Evolutionary conservation across 768 basidiomycete species (phyloP), one percentile per base, ranked within the genome.

Genomic region (Daedaleopsis sinensis): DNA sequence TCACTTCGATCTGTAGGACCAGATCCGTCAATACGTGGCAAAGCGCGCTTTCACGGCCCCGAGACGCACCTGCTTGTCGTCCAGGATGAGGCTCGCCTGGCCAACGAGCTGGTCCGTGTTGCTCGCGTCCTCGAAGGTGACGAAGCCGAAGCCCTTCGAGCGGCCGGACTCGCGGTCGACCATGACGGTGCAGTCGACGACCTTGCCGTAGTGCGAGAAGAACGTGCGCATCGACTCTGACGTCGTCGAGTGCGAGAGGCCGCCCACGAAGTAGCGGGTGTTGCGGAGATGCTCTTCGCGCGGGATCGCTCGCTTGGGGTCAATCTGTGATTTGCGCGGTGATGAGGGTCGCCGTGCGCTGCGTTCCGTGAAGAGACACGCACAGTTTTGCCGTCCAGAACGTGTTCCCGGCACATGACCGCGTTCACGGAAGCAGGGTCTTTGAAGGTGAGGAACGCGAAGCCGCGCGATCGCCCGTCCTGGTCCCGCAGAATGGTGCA

Each of bases 401-500:
- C 84, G 73, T 98, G 96, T 72, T 95, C 93, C 65, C 91, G 85
- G 19, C 90, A 88, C 91, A 98, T 93, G 52, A 98, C 96, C 13
- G 89, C 87, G 73, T 94, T 95, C 58, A 98, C 96, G 63, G 91
- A 90, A 11, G 90, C 85, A 3, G 93, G 87, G 48, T 96, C 91
- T 39, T 91, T 89, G 74, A 98, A 98, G 1, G 96, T 98, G 72
- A 98, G 77, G 78, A 98, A 98, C 10, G 94, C 96, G 76, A 98
- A 98, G 69, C 96, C 97, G 63, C 96, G 81, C 39, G 96, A 97
- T 60, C 96, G 86, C 15, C 94, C 94, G 37, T 88, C 88, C 16
- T 89, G 89, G 74, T 98, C 96, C 67, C 96, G 91, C 95, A 98
- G 96, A 77, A 98, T 97, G 12, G 94, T 97, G 75, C 93, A 96